Conservation (phyloP, 2,329 filamentous ascomycete genomes). For the Venturiaceae sp. region DNA sequence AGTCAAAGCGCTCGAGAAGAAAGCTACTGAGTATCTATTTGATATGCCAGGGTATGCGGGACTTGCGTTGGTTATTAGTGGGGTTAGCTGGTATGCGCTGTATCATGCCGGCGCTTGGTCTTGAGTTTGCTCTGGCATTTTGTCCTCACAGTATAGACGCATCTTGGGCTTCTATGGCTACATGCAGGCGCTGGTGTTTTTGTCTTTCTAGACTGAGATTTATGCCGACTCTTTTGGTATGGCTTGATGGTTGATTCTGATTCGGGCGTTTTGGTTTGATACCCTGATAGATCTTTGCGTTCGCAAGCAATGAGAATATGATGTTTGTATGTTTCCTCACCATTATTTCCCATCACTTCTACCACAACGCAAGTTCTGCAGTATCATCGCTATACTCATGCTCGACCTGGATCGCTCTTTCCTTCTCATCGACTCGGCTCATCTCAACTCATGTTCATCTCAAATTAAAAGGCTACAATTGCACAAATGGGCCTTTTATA, state of each 20-base stretch:
- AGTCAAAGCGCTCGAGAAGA: neutral
- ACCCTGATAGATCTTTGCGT: neutral
- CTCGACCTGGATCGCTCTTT: too few relatives aligned
- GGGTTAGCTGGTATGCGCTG: slow-evolving; percentile 1
- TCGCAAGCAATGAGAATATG: neutral
- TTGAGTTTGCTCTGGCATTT: neutral
- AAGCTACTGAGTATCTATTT: neutral
- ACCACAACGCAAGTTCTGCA: too few relatives aligned
- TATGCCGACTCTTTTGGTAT: too few relatives aligned
- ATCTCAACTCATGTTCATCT: too few relatives aligned
- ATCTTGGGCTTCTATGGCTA: neutral
- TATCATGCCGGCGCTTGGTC: slow-evolving; percentile 5
- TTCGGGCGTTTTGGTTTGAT: neutral
- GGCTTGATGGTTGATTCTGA: too few relatives aligned
- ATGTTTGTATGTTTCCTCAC: too few relatives aligned
- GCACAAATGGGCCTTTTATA: too few relatives aligned
- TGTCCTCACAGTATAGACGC: neutral
- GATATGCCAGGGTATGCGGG: slow-evolving; percentile 4
- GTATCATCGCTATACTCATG: too few relatives aligned
- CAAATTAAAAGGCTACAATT: too few relatives aligned
- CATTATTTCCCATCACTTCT: too few relatives aligned
- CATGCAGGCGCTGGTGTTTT: neutral
- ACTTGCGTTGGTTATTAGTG: neutral
- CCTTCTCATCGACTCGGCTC: too few relatives aligned
- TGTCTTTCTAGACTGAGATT: neutral